phyloP scores from a whole-genome alignment of 2,329 filamentous ascomycete species.

The Malbranchea cinnamomea region DNA sequence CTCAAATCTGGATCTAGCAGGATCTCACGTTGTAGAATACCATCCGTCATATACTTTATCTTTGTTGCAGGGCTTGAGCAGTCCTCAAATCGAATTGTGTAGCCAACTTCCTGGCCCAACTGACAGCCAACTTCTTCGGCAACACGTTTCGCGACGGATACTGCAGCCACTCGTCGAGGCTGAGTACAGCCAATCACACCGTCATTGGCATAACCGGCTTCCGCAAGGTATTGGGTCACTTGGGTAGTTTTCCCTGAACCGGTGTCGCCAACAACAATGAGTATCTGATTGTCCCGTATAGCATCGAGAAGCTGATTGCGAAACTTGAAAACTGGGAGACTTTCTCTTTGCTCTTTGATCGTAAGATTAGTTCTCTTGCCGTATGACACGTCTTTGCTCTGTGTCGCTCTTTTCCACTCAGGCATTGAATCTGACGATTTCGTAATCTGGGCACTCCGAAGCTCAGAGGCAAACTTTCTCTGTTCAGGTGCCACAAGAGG shows the following conservation, averaged over 20 bases:
- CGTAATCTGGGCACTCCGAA: slow-evolving; percentile 50
- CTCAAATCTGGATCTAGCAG: slow-evolving; percentile 78
- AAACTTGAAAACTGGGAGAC: slow-evolving; percentile 78
- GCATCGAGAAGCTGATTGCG: slow-evolving; percentile 76
- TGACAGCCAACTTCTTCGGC: slow-evolving; percentile 87
- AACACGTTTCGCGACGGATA: slow-evolving; percentile 95
- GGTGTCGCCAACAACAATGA: slow-evolving; percentile 95
- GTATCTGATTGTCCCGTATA: slow-evolving; percentile 69
- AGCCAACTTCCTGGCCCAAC: slow-evolving; percentile 84
- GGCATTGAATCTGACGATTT: slow-evolving; percentile 55
- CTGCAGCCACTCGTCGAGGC: slow-evolving; percentile 88
- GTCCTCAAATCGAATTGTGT: slow-evolving; percentile 96
- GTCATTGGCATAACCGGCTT: slow-evolving; percentile 73
- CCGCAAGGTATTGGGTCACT: slow-evolving; percentile 84
- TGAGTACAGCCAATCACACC: slow-evolving; percentile 95
- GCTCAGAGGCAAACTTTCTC: slow-evolving; percentile 75
- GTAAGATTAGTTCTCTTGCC: slow-evolving; percentile 80
- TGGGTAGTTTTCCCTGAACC: slow-evolving; percentile 97
- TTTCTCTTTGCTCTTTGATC: slow-evolving; percentile 89
- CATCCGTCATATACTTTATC: slow-evolving; percentile 99
- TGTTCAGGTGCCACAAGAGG: slow-evolving; percentile 81
- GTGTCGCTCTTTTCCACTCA: slow-evolving; percentile 81
- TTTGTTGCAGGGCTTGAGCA: slow-evolving; percentile 73
- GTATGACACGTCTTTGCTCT: slow-evolving; percentile 62
- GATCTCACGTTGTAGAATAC: slow-evolving; percentile 93